Evolutionary conservation across 1,284 basidiomycete species (phyloP), one percentile per base, ranked within the genome.

Genomic region (Leccinum holopus): DNA sequence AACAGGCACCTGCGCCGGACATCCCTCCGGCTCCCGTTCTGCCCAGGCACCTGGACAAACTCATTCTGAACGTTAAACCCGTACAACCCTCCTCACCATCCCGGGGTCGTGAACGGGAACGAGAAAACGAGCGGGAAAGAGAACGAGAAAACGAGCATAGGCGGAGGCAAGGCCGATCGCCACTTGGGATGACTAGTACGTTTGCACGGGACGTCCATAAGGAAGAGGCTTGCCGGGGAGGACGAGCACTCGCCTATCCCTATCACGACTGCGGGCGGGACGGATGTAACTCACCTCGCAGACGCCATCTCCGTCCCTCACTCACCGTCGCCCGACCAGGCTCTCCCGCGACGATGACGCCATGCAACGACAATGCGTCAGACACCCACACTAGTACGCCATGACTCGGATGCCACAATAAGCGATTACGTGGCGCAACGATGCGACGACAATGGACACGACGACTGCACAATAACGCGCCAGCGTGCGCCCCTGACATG

Each of bases 21-120:
- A 88, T 94, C 65, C 94, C 94, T 5, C 87, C 90, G 47, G 94
- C 95, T 1, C 95, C 97, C 0, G 81, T 84, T 1, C 82, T 98
- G 54, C 97, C 97, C 0, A 82, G 95, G 2, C 95, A 98, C 71
- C 81, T 99, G 35, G 95, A 98, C 71, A 95, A 94, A 72, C 88
- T 98, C 55, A 97, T 98, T 60, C 79, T 98, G 66, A 98, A 98
- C 73, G 83, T 63, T 81, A 69, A 79, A 78, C 57, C 73, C 69
- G 76, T 72, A 68, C 73, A 77, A 65, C 57, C 71, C 62, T 33
- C 32, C 32, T 62, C 70, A 35, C 63, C 68, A 5, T 61, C 73
- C 55, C 72, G 71, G 64, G 75, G 77, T 16, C 70, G 75, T 16
- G 77, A 77, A 21, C 66, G 75, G 56, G 74, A 73, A 25, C 70